phyloP scores from a whole-genome alignment of 202 grass and related monocot species.

The Zoysia matrella region DNA sequence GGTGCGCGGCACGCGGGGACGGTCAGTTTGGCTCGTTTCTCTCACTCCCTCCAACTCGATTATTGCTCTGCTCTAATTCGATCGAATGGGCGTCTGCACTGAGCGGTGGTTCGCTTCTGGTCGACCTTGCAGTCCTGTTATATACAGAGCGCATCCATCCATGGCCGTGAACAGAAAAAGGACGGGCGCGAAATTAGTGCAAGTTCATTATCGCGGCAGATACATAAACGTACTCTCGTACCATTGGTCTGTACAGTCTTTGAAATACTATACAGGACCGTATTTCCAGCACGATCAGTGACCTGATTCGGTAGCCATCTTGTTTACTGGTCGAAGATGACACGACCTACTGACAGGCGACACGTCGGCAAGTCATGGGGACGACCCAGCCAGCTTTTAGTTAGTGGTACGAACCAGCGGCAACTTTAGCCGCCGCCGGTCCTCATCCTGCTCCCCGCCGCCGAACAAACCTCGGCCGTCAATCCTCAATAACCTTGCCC shows the following conservation, averaged over 20 bases:
- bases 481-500: no score
- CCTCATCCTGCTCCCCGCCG: no score
- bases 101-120: neutral
- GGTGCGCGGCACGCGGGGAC: neutral
- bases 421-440: no score
- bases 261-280: neutral
- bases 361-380: no score
- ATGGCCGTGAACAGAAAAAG: neutral
- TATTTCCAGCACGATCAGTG: neutral
- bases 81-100: neutral
- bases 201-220: neutral
- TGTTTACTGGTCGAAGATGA: no score
- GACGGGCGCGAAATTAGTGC: neutral
- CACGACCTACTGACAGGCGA: no score
- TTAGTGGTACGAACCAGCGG: no score
- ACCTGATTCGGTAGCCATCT: no score
- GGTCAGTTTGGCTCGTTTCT: neutral
- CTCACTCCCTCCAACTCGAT: conserved; percentile 11
- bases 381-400: no score
- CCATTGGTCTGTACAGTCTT: neutral
- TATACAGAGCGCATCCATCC: conserved; percentile 35
- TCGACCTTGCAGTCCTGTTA: conserved; percentile 24
- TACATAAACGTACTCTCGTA: conserved; percentile 21
- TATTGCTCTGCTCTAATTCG: conserved; percentile 26
- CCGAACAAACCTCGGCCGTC: no score